These are phyloP conservation scores for Ichthyophthirius multifiliis DNA, from an alignment of 169 alveolate genomes.

Conservation along the genomic window DNA sequence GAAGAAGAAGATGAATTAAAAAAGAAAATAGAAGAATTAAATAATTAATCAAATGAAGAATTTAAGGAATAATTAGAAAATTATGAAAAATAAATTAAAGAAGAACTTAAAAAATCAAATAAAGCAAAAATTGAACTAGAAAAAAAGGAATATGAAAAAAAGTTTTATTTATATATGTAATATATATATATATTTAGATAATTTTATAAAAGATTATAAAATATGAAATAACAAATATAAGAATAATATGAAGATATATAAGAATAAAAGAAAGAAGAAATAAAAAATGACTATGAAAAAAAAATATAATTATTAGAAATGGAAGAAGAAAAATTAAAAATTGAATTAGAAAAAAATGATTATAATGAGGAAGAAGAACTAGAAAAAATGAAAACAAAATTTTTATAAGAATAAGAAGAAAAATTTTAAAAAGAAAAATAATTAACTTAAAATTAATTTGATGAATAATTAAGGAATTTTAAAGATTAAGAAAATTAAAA, in stretches of 20 bases:
- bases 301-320: conserved; percentile 19
- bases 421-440: conserved; percentile 17
- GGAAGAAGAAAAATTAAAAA: conserved; percentile 26
- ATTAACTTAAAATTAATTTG: not conserved
- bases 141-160: conserved; percentile 22
- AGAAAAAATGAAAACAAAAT: conserved; percentile 15
- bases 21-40: not conserved
- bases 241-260: not conserved
- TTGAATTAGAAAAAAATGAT: not conserved
- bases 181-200: not conserved
- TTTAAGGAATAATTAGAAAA: conserved; percentile 19
- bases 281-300: conserved; percentile 16
- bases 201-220: not conserved
- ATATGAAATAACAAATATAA: not conserved
- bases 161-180: not conserved
- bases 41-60: conserved; percentile 21
- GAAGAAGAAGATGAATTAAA: conserved; percentile 9
- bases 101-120: not conserved
- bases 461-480: conserved; percentile 8
- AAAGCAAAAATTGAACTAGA: conserved; percentile 24
- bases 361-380: conserved; percentile 38
- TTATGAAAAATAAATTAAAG: conserved; percentile 12
- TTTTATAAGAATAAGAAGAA: conserved; percentile 10
- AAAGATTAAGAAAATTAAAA: conserved; percentile 22
- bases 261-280: conserved; percentile 3